phyloP scores from a whole-genome alignment of 2,329 filamentous ascomycete genomes.

The Aspergillus piperis region DNA sequence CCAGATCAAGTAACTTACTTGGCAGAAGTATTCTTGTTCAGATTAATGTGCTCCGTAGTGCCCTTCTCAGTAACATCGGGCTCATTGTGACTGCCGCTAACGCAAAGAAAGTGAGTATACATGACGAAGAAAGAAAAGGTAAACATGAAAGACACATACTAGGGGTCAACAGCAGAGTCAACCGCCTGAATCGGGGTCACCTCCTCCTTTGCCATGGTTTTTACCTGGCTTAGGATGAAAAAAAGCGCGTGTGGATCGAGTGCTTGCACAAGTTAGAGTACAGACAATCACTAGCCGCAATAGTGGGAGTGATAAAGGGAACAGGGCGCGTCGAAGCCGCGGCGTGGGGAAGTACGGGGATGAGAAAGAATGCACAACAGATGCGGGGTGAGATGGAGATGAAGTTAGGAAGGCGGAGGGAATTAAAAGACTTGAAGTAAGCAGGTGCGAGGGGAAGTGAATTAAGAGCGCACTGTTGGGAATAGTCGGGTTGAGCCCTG shows the following conservation, averaged over 20 bases:
- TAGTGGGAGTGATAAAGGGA: background rate
- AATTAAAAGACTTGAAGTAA: background rate
- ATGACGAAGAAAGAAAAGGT: background rate
- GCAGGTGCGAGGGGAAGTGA: background rate
- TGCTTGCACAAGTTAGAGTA: background rate
- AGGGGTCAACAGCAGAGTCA: constrained; percentile 9
- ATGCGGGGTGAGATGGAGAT: constrained; percentile 6
- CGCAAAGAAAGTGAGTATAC: constrained; percentile 5
- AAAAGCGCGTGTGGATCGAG: background rate
- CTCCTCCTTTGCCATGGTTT: constrained; percentile 14
- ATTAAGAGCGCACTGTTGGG: background rate
- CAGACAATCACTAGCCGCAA: background rate
- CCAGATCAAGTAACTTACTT: constrained; percentile 24
- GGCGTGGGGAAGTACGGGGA: background rate
- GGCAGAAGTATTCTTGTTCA: constrained; percentile 32
- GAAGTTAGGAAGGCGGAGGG: constrained; percentile 3
- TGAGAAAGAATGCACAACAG: constrained; percentile 10
- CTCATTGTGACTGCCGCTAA: constrained; percentile 13
- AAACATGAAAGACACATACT: constrained; percentile 12
- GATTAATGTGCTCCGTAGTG: constrained; percentile 26
- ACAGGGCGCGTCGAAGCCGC: background rate
- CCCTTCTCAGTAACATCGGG: constrained; percentile 24
- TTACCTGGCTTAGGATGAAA: constrained; percentile 15
- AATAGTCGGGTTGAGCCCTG: background rate
- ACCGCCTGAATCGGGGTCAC: constrained; percentile 7